Conservation (phyloP, 108 stramenopile species). For the Nitzschia sp. region DNA sequence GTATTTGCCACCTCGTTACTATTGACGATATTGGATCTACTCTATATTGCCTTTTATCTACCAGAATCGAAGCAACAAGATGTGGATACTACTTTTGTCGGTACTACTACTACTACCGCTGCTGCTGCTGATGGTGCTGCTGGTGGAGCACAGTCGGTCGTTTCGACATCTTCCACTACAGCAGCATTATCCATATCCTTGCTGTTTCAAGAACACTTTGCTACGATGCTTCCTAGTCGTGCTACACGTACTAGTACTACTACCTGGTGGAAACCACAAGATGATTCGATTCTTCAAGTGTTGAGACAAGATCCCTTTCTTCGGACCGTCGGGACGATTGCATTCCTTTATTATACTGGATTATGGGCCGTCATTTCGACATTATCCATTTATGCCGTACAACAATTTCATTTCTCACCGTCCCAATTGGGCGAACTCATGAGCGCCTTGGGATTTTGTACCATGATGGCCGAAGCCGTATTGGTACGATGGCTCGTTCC, state of each 20-base stretch:
- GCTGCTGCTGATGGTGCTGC: too few species aligned
- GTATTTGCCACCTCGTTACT: constrained; percentile 66
- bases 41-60: constrained; percentile 76
- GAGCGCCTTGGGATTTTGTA: constrained; percentile 88
- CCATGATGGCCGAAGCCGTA: constrained; percentile 93
- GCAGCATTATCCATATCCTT: constrained; percentile 1
- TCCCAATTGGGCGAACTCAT: constrained; percentile 90
- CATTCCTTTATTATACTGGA: constrained; percentile 92
- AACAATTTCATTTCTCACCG: constrained; percentile 77
- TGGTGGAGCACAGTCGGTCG: too few species aligned
- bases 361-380: constrained; percentile 94
- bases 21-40: constrained; percentile 67
- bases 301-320: constrained; percentile 79
- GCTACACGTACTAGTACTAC: too few species aligned
- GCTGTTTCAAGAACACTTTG: background rate
- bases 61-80: constrained; percentile 53
- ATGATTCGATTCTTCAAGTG: constrained; percentile 59
- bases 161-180: background rate
- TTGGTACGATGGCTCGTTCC: constrained; percentile 88
- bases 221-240: constrained; percentile 69
- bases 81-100: background rate
- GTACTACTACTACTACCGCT: background rate
- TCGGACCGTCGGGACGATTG: constrained; percentile 73
- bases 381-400: constrained; percentile 80
- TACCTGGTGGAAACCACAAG: too few species aligned